Conservation (phyloP, 2,329 filamentous ascomycete genomes). For the Colletotrichum incanum region DNA sequence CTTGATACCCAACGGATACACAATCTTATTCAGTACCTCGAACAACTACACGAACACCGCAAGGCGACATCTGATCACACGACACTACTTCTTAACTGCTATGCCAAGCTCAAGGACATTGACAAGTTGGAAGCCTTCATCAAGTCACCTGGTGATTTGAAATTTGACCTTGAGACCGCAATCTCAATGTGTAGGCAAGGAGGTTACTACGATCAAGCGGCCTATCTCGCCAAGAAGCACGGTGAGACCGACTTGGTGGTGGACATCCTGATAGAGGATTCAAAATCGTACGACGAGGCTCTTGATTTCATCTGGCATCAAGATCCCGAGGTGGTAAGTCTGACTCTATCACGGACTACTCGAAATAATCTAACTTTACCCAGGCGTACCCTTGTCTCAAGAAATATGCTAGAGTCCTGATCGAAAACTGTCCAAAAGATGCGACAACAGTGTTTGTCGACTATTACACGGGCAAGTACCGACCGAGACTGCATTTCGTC, state of each 20-base stretch:
- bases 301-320: constrained; percentile 92
- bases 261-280: constrained; percentile 95
- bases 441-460: constrained; percentile 92
- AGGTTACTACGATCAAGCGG: constrained; percentile 96
- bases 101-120: constrained; percentile 97
- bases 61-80: constrained; percentile 96
- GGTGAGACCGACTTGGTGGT: constrained; percentile 94
- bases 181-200: constrained; percentile 98
- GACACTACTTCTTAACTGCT: constrained; percentile 94
- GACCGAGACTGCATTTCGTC: constrained; percentile 75
- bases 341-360: not conserved
- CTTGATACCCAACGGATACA: constrained; percentile 97
- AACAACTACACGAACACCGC: constrained; percentile 94
- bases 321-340: constrained; percentile 80
- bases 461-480: constrained; percentile 92
- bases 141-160: constrained; percentile 92
- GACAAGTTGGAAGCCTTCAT: constrained; percentile 97
- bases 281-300: constrained; percentile 90
- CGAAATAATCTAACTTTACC: constrained; percentile 50
- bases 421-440: constrained; percentile 87
- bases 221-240: constrained; percentile 94
- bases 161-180: constrained; percentile 96
- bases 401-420: constrained; percentile 93
- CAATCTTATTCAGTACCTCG: constrained; percentile 96
- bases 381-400: constrained; percentile 90